phyloP scores from a whole-genome alignment of 2,329 filamentous ascomycete species.

The Leptosphaerulina australis region DNA sequence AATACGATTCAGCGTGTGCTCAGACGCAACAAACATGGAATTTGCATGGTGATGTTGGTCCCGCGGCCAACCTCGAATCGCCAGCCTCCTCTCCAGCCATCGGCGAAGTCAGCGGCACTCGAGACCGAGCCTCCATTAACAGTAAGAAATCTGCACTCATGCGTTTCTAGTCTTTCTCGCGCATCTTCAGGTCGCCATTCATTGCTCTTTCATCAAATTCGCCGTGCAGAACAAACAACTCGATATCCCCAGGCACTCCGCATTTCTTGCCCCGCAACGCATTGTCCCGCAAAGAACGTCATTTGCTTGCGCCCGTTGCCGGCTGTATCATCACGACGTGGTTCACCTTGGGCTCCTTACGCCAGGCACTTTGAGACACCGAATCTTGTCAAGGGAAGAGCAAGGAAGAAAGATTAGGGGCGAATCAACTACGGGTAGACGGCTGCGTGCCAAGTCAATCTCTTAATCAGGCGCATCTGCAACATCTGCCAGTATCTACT shows the following conservation, averaged over 20 bases:
- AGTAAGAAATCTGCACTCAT: conserved; percentile 3
- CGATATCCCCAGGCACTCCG: conserved; percentile 8
- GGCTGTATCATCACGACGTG: conserved; percentile 3
- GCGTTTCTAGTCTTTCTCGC: not conserved
- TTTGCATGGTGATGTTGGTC: conserved; percentile 4
- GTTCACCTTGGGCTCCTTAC: not conserved
- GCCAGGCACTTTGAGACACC: not conserved
- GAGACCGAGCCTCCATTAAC: conserved; percentile 5
- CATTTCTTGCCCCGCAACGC: conserved; percentile 16
- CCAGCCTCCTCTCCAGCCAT: conserved; percentile 20
- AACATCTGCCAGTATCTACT: not conserved
- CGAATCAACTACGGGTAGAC: conserved; percentile 6
- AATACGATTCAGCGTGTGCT: not conserved
- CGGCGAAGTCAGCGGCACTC: conserved; percentile 17
- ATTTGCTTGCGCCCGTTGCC: conserved; percentile 12
- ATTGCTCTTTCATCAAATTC: not conserved
- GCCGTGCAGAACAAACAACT: not conserved
- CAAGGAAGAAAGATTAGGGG: not conserved
- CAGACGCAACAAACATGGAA: conserved; percentile 1
- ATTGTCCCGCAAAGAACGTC: conserved; percentile 16
- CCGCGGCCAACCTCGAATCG: conserved; percentile 11
- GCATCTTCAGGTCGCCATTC: not conserved
- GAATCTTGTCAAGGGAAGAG: not conserved
- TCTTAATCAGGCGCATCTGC: conserved; percentile 11
- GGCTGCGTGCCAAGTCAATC: conserved; percentile 11